Base-by-base conservation (phyloP, 1,139 yeast species). In the Debaryomyces sp. region DNA sequence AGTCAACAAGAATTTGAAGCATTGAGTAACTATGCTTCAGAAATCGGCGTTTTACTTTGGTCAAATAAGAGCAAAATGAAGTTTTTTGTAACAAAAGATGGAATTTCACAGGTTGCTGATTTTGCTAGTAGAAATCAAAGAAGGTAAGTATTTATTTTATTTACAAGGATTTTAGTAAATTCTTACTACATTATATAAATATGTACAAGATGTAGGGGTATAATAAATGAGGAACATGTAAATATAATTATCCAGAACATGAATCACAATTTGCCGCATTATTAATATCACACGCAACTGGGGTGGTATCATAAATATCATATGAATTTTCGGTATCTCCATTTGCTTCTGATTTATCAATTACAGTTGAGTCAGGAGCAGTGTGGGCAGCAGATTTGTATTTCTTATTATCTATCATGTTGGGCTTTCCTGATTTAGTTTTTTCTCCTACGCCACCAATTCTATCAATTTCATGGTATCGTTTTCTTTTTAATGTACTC, bases 31-130 rank as follows among this genome's bases (percentile, higher is more conserved):
- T 95, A 92, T 63, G 97, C 98, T 3, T 82, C 82, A 35, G 99
- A 94, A 61, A 81, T 94, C 43, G 99, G 98, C 0, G 97, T 91
- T 0, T 71, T 94, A 45, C 67, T 89, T 8, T 94, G 98, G 97
- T 80, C 85, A 44, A 91, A 89, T 64, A 80, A 84, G 44, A 66
- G 70, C n/a, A 83, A 82, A 60, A 81, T 80, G 61, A 88, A 88
- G 57, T 94, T 94, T 62, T 89, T 87, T 47, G 86, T 84, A 1
- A 87, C 95, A 0, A 81, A 81, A 49, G 97, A 88, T 51, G 97
- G 97, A n/a, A 87, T 89, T 63, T 73, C 83, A 10, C 97, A 91
- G 64, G 89, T 92, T 22, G 84, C 90, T 9, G 96, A 90, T 49
- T 92, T 82, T 67, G 96, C 96, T 1, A 86, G 85, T 59, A 78